Base-by-base conservation (phyloP, 2,329 filamentous ascomycete species). In the Zasmidium citrigriseum region DNA sequence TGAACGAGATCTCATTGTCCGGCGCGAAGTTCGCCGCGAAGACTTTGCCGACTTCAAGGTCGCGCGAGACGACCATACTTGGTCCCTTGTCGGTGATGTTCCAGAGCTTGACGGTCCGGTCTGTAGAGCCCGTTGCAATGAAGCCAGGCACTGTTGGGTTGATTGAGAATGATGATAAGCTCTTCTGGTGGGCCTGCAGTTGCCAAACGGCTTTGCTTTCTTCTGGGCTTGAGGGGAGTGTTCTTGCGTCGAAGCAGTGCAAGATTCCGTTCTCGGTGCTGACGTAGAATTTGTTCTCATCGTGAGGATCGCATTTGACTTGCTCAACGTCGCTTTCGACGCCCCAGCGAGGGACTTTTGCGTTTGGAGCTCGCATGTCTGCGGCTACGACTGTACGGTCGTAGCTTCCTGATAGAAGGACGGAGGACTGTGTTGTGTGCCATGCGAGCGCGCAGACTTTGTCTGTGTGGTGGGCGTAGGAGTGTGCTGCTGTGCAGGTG, bases 21-120 rank as follows among this genome's bases (percentile, higher is more conserved):
- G 95, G 93, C 3, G 90, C 95, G 74, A 98, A 99, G 5, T 84
- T 85, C 1, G 93, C 89, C 11, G 91, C 91, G 76, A 99, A 99
- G 38, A 99, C 89, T 77, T 93, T 96, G 60, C 95, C 95, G 18
- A 99, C 90, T 55, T 96, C 95, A 47, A 98, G 80, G 74, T 98
- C 93, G 66, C 95, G 87, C 23, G 90, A 90, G 4, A 96, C 90
- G 1, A 99, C 91, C 85, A 99, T 90, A 60, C 87, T 90, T 1
- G 95, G 95, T 1, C 91, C 92, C 12, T 88, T 76, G 67, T 89
- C 84, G 24, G 65, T 60, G 57, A 97, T 86, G 76, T 96, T 96
- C 95, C 95, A 99, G 57, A 99, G 82, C 82, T 99, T 99, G 68
- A 98, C 92, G 4, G 89, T 90, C 80, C 91, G 93, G 80, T 99